These are phyloP conservation scores for Ceratobasidium sp. DNA, from an alignment of 1,284 basidiomycete species.

Conservation along the genomic window DNA sequence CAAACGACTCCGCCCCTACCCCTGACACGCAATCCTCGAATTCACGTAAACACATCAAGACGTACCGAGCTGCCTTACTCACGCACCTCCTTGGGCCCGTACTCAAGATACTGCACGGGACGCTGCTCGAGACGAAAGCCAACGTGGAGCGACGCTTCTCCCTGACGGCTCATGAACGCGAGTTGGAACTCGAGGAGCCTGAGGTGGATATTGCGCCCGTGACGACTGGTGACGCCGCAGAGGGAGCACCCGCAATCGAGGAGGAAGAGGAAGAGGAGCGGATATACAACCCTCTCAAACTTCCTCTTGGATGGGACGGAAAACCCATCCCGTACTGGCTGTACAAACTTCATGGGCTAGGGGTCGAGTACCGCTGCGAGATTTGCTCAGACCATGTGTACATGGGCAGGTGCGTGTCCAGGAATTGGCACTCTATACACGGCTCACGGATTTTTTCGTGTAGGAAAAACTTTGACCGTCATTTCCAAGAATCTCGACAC, in stretches of 20 bases:
- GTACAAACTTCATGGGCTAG: slow-evolving; percentile 96
- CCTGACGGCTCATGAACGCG: slow-evolving; percentile 93
- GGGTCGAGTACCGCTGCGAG: slow-evolving; percentile 97
- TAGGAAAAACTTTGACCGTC: slow-evolving; percentile 92
- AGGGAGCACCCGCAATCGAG: slow-evolving; percentile 62
- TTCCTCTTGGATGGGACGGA: slow-evolving; percentile 97
- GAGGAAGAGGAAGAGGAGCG: slow-evolving; percentile 94
- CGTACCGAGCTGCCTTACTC: slow-evolving; percentile 72
- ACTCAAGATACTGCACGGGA: slow-evolving; percentile 67
- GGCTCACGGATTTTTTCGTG: not conserved
- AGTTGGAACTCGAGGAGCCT: slow-evolving; percentile 89
- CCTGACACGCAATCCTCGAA: slow-evolving; percentile 42
- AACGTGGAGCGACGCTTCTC: slow-evolving; percentile 97
- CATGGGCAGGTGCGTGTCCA: slow-evolving; percentile 76
- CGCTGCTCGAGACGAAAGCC: slow-evolving; percentile 85
- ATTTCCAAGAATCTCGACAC: slow-evolving; percentile 95
- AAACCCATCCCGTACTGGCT: slow-evolving; percentile 99
- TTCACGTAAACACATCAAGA: slow-evolving; percentile 60
- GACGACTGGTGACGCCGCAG: slow-evolving; percentile 57
- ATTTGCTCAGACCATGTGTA: slow-evolving; percentile 96
- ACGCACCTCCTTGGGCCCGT: slow-evolving; percentile 76
- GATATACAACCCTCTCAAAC: slow-evolving; percentile 97
- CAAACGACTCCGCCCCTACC: slow-evolving; percentile 45
- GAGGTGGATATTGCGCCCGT: slow-evolving; percentile 65
- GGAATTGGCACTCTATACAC: not conserved